Conservation (phyloP, 2,329 filamentous ascomycete genomes). For the Orbilia javanica region DNA sequence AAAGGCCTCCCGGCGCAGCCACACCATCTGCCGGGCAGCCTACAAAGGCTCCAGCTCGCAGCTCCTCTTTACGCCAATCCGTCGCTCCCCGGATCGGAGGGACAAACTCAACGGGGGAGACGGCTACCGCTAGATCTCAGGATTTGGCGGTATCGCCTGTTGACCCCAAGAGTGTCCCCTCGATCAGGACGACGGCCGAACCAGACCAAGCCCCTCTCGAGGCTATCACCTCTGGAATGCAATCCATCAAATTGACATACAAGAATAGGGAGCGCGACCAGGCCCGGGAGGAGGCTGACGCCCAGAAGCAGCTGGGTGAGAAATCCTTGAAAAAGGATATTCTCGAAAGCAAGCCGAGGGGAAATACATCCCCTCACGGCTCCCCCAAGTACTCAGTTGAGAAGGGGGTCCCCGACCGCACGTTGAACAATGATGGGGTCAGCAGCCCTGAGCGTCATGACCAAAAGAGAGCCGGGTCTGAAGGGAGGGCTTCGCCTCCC, state of each 20-base stretch:
- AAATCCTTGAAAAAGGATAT: slow-evolving; percentile 19
- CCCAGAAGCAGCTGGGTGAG: slow-evolving; percentile 25
- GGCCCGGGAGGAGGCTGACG: slow-evolving; percentile 31
- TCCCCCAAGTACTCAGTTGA: neutral
- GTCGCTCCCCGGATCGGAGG: slow-evolving; percentile 44
- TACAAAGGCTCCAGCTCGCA: slow-evolving; percentile 63
- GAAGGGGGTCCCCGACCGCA: neutral
- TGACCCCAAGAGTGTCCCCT: slow-evolving; percentile 27
- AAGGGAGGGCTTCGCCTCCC: neutral
- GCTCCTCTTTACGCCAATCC: slow-evolving; percentile 24
- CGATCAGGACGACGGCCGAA: slow-evolving; percentile 50
- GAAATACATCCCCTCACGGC: neutral
- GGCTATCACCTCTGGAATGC: slow-evolving; percentile 72
- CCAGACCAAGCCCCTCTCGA: slow-evolving; percentile 68
- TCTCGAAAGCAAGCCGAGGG: neutral
- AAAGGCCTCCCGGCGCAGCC: slow-evolving; percentile 1
- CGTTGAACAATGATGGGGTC: neutral
- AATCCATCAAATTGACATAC: slow-evolving; percentile 72
- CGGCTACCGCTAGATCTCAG: neutral
- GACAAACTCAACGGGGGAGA: slow-evolving; percentile 1
- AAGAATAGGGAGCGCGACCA: slow-evolving; percentile 47
- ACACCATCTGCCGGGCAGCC: neutral
- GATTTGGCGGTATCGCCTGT: slow-evolving; percentile 29
- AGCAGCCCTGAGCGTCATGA: neutral
- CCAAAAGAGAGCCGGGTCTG: neutral